A percentile compares a stretch with the other conserved stretches of the same genome.
phyloP scores from a whole-genome alignment of 805 yeast species.

The Hanseniaspora osmophila region DNA sequence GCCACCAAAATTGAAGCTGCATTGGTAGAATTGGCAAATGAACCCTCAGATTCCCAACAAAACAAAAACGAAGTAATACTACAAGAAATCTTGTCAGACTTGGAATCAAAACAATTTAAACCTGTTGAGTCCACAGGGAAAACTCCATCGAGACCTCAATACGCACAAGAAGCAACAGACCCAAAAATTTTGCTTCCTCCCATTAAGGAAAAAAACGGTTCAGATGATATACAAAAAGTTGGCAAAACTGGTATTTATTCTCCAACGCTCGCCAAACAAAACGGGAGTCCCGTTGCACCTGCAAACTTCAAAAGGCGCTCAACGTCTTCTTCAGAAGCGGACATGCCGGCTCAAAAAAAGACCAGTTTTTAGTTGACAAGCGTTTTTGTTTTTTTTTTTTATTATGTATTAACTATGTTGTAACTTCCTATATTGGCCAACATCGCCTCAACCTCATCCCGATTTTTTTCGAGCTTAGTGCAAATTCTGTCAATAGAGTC shows the following conservation, averaged over 20 bases:
- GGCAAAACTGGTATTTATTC: too few species aligned
- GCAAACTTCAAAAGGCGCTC: not conserved
- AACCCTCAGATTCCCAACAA: constrained; percentile 1
- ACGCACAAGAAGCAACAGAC: not conserved
- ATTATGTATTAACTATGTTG: constrained; percentile 27
- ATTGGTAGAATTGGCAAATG: not conserved
- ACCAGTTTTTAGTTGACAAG: not conserved
- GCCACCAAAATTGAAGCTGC: too few species aligned
- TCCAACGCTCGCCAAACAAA: not conserved
- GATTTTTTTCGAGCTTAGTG: constrained; percentile 47
- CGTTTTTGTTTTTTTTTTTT: not conserved
- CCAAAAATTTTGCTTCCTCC: too few species aligned
- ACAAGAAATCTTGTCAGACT: constrained; percentile 6
- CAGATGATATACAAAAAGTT: too few species aligned
- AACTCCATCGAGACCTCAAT: constrained; percentile 9
- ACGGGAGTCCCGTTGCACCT: not conserved
- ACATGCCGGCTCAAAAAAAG: not conserved
- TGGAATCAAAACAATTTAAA: constrained; percentile 7
- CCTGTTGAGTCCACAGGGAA: constrained; percentile 12
- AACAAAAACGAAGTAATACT: constrained; percentile 2
- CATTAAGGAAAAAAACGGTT: too few species aligned
- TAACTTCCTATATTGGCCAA: constrained; percentile 37
- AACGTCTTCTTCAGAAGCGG: not conserved
- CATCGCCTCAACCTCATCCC: constrained; percentile 37
- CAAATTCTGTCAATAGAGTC: constrained; percentile 55